phyloP scores from a whole-genome alignment of 805 yeast genomes.

The Yamadazyma ubonensis region DNA sequence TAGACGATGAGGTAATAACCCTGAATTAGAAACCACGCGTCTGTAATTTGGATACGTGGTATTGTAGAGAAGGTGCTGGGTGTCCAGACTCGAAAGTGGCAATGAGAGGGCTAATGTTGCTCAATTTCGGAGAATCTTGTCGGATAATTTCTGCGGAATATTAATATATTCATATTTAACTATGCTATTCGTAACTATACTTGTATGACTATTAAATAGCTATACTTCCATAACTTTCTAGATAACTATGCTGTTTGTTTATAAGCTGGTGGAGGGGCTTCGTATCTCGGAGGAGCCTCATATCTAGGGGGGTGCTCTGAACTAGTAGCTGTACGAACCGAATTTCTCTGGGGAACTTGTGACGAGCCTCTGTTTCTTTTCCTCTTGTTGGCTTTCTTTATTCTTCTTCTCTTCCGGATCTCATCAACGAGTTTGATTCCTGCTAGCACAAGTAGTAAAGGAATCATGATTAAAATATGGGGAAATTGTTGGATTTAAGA shows the following conservation, averaged over 20 bases:
- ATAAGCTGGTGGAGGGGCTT: background rate
- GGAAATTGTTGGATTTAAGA: background rate
- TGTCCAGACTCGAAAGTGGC: too few species aligned
- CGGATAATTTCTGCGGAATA: too few species aligned
- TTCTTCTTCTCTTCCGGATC: background rate
- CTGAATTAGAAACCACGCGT: constrained; percentile 3
- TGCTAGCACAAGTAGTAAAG: background rate
- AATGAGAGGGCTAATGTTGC: too few species aligned
- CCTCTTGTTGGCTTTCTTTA: background rate
- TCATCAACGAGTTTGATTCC: background rate
- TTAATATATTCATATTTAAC: too few species aligned
- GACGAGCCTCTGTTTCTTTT: background rate
- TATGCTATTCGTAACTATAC: too few species aligned
- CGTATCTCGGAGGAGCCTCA: background rate
- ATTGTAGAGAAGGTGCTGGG: too few species aligned
- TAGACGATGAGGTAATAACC: constrained; percentile 2
- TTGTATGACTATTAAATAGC: too few species aligned
- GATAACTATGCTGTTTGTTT: too few species aligned
- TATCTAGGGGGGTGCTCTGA: background rate
- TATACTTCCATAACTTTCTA: too few species aligned
- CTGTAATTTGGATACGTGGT: too few species aligned
- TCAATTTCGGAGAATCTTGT: too few species aligned
- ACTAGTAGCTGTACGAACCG: too few species aligned
- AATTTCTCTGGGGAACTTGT: background rate
- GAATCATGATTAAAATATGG: background rate